These are phyloP conservation scores for Puccinellia tenuiflora DNA, from an alignment of 176 grass and related monocot genomes.

Conservation along the genomic window DNA sequence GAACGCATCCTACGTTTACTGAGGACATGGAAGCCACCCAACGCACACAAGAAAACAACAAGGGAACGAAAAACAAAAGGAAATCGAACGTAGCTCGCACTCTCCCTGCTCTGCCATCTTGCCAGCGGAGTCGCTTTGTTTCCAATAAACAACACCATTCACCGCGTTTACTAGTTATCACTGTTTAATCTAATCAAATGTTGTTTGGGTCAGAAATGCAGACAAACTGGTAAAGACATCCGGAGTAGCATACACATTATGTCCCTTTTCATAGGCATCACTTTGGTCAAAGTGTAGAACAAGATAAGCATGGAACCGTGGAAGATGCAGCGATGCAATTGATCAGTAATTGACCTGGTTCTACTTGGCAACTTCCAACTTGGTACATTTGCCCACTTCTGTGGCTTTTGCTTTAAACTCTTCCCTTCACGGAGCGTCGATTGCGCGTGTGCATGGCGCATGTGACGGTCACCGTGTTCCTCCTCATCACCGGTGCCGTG, in stretches of 20 bases:
- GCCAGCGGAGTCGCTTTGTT: not conserved
- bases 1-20: too few species aligned
- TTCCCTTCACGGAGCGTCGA: not conserved
- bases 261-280: slow-evolving; percentile 21
- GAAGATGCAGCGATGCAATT: not conserved
- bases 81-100: not conserved
- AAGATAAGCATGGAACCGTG: not conserved
- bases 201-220: not conserved
- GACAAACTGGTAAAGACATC: not conserved
- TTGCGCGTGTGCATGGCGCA: slow-evolving; percentile 4
- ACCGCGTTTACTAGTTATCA: not conserved
- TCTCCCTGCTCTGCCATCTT: not conserved
- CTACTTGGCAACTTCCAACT: not conserved
- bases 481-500: slow-evolving; percentile 35
- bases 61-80: not conserved
- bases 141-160: not conserved
- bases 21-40: too few species aligned
- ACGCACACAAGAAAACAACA: not conserved
- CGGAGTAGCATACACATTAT: not conserved
- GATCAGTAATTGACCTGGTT: too few species aligned
- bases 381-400: not conserved
- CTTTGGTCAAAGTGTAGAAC: slow-evolving; percentile 2
- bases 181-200: not conserved
- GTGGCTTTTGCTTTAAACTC: not conserved
- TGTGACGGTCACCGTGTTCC: not conserved